A percentile compares a stretch with the other conserved stretches of the same genome.
Evolutionary conservation across 768 basidiomycete genomes (phyloP).

Genomic region (Lentinula aciculospora): DNA sequence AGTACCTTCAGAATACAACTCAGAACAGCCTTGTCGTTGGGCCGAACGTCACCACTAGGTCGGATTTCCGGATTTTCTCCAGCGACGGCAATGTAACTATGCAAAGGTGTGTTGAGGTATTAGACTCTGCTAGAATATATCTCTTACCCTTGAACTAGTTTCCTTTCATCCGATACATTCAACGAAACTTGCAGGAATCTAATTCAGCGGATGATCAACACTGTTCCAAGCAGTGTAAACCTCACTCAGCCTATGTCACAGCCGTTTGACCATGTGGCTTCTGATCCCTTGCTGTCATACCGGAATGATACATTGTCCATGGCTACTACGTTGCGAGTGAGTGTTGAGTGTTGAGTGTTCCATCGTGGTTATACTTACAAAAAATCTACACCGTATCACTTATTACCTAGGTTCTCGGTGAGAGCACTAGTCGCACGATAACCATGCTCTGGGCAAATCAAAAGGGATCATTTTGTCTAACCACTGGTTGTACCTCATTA

Average conservation of each 20-base stretch:
- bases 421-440: neutral
- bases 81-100: slow-evolving; percentile 18
- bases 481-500: neutral
- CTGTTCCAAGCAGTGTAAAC: slow-evolving; percentile 37
- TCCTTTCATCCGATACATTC: slow-evolving; percentile 20
- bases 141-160: neutral
- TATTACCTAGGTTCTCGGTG: neutral
- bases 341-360: too few species aligned
- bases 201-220: slow-evolving; percentile 41
- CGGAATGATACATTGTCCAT: slow-evolving; percentile 29
- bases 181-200: slow-evolving; percentile 31
- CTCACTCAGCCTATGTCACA: slow-evolving; percentile 32
- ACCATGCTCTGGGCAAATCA: neutral
- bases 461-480: neutral
- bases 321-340: slow-evolving; percentile 34
- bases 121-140: neutral
- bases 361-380: too few species aligned
- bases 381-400: neutral
- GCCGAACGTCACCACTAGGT: slow-evolving; percentile 14
- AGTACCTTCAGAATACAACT: slow-evolving; percentile 9
- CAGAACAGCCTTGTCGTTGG: slow-evolving; percentile 14
- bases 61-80: slow-evolving; percentile 18
- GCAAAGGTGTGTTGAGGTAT: slow-evolving; percentile 7
- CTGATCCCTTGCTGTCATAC: slow-evolving; percentile 23
- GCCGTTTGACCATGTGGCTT: slow-evolving; percentile 30